Conservation (phyloP, 2,329 filamentous ascomycete genomes). For the Cladorrhinum sp. region DNA sequence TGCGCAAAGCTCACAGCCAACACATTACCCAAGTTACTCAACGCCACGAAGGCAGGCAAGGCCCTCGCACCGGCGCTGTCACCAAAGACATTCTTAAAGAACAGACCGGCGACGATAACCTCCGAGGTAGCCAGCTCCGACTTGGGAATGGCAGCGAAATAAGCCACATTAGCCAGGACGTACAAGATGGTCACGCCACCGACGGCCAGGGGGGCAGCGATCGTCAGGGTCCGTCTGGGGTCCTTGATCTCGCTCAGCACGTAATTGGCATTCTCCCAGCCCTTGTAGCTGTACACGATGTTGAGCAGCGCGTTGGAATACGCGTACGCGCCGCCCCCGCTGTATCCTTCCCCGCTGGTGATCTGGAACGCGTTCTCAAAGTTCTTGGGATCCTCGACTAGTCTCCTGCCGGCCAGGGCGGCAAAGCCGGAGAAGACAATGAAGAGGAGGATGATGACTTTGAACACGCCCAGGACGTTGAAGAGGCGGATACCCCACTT, state of each 20-base stretch:
- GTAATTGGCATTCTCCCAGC: conserved; percentile 64
- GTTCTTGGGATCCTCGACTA: conserved; percentile 51
- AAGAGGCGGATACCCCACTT: conserved; percentile 59
- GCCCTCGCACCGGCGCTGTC: conserved; percentile 40
- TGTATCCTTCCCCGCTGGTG: conserved; percentile 42
- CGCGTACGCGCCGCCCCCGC: conserved; percentile 48
- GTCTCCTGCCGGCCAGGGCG: conserved; percentile 49
- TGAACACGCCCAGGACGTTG: conserved; percentile 59
- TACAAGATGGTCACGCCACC: conserved; percentile 59
- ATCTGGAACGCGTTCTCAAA: conserved; percentile 54
- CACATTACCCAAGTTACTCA: conserved; percentile 62
- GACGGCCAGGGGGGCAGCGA: conserved; percentile 57
- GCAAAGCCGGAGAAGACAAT: conserved; percentile 61
- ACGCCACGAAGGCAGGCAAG: conserved; percentile 50
- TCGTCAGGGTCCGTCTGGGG: conserved; percentile 40
- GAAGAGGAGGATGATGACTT: conserved; percentile 56
- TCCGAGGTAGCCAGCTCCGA: conserved; percentile 55
- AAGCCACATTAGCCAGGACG: conserved; percentile 62
- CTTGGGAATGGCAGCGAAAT: conserved; percentile 62
- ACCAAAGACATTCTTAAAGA: conserved; percentile 62
- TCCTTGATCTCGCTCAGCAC: conserved; percentile 48
- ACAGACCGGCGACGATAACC: conserved; percentile 57
- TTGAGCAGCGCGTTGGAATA: conserved; percentile 57
- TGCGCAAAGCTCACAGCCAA: conserved; percentile 59
- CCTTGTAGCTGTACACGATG: conserved; percentile 60